phyloP scores from a whole-genome alignment of 176 grass and related monocot genomes.

The Cymbopogon citratus region DNA sequence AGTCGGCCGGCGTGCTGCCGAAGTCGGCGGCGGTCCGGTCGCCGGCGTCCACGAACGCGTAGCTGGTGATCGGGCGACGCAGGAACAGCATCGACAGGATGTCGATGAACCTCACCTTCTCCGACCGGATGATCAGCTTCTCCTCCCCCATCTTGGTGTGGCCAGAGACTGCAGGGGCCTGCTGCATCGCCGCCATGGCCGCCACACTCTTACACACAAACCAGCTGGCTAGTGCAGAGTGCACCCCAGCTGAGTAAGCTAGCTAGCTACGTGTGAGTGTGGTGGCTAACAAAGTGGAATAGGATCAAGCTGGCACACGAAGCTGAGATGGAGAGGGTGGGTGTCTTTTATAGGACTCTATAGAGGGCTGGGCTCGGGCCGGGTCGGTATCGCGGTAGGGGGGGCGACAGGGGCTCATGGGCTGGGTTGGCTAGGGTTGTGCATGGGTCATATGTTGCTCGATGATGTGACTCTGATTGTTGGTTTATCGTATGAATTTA shows the following conservation, averaged over 20 bases:
- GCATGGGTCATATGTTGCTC: background rate
- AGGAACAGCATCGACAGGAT: slow-evolving; percentile 50
- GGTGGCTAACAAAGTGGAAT: background rate
- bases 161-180: too few relatives aligned
- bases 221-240: too few relatives aligned
- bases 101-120: slow-evolving; percentile 54
- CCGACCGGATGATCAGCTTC: slow-evolving; percentile 46
- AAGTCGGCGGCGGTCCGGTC: slow-evolving; percentile 2
- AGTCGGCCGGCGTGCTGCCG: slow-evolving; percentile 27
- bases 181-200: background rate
- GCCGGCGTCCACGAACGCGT: slow-evolving; percentile 37
- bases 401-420: background rate
- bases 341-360: slow-evolving; percentile 35
- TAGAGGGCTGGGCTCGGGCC: background rate
- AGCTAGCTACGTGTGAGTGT: too few relatives aligned
- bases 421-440: background rate
- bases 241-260: too few relatives aligned
- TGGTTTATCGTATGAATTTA: background rate
- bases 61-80: slow-evolving; percentile 33
- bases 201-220: too few relatives aligned
- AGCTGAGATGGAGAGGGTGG: background rate
- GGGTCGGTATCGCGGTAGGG: background rate
- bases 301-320: slow-evolving; percentile 18
- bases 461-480: background rate
- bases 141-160: slow-evolving; percentile 35